Percentiles rank a stretch among this genome's conserved stretches.
phyloP scores from a whole-genome alignment of 352 stramenopile species.

The Phytopythium boreale region DNA sequence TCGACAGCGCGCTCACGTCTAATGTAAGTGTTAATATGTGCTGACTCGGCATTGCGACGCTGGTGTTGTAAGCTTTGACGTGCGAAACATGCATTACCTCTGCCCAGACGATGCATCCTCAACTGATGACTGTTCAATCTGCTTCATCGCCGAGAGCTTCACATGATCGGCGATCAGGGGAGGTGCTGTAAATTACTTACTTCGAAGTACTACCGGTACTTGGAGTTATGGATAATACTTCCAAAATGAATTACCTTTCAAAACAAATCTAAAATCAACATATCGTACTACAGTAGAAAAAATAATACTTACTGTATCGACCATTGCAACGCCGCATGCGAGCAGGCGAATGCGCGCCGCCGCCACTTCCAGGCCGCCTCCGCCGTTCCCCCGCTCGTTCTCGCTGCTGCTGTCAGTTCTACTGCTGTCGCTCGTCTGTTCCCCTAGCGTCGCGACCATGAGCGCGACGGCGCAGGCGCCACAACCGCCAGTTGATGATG shows the following conservation, averaged over 20 bases:
- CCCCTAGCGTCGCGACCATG: neutral
- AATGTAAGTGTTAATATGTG: neutral
- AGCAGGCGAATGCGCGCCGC: neutral
- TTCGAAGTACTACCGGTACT: too few relatives aligned
- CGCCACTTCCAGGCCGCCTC: neutral
- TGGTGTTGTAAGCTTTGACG: neutral
- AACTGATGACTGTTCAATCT: too few relatives aligned
- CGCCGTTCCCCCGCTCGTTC: neutral
- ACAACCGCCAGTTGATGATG: neutral
- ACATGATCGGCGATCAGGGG: too few relatives aligned
- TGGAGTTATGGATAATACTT: too few relatives aligned
- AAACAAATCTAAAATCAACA: neutral
- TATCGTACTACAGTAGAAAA: neutral
- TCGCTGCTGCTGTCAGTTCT: neutral
- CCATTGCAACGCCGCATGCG: neutral
- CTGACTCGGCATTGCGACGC: too few relatives aligned
- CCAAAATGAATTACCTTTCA: neutral
- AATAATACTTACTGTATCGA: neutral
- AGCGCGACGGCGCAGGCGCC: neutral
- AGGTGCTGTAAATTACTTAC: too few relatives aligned
- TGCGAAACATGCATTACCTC: neutral
- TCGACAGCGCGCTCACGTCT: neutral
- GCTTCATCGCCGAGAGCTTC: too few relatives aligned
- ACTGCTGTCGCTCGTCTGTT: neutral
- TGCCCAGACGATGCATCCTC: neutral